A percentile compares a stretch with the other conserved stretches of the same genome.
phyloP scores from a whole-genome alignment of 805 yeast genomes.

The Candida taoyuanica region DNA sequence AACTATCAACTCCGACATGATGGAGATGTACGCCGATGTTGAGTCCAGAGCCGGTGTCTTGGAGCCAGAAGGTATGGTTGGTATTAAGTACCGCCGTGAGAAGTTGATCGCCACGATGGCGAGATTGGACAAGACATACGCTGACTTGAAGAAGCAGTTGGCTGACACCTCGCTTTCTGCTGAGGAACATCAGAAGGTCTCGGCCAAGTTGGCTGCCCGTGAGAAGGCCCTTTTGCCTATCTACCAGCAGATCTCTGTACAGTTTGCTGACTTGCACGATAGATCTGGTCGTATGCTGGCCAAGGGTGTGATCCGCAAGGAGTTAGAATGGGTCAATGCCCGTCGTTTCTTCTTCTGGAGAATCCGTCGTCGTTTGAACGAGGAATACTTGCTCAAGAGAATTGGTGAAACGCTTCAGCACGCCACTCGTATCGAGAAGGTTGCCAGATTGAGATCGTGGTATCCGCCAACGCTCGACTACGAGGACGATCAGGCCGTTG shows the following conservation, averaged over 20 bases:
- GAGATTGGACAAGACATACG: conserved; percentile 77
- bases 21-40: conserved; percentile 99
- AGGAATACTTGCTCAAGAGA: conserved; percentile 78
- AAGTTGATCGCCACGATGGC: conserved; percentile 87
- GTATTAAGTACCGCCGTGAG: conserved; percentile 94
- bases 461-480: conserved; percentile 65
- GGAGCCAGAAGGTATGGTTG: conserved; percentile 99
- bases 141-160: conserved; percentile 57
- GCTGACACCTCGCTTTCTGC: conserved; percentile 47
- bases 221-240: conserved; percentile 79
- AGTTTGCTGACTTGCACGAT: conserved; percentile 97
- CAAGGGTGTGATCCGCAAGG: conserved; percentile 84
- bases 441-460: conserved; percentile 86
- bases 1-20: conserved; percentile 91
- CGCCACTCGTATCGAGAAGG: conserved; percentile 71
- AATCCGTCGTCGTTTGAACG: conserved; percentile 90
- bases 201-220: conserved; percentile 67
- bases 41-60: conserved; percentile 96
- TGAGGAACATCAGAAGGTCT: conserved; percentile 62
- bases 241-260: conserved; percentile 88
- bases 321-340: conserved; percentile 78
- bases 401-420: conserved; percentile 58
- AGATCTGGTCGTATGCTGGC: conserved; percentile 97
- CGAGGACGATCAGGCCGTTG: conserved; percentile 72
- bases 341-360: conserved; percentile 99